Evolutionary conservation across 2,329 filamentous ascomycete genomes (phyloP), one percentile per base, ranked within the genome.

Genomic region (Ceratocystis destructans): DNA sequence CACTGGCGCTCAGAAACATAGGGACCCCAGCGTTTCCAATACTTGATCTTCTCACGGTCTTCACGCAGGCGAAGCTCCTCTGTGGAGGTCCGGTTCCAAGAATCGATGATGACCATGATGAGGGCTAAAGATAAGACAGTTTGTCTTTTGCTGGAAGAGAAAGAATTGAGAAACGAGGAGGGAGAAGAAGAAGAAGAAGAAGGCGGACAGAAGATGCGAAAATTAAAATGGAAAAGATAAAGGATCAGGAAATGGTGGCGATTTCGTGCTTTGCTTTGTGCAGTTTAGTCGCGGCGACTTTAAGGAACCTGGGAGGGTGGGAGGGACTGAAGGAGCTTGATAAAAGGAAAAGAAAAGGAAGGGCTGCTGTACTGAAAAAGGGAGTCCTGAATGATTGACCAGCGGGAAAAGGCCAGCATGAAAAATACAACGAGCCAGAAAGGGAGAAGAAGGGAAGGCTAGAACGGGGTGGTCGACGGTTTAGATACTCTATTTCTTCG

Each of bases 1-100:
- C 93, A 96, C 79, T 96, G 92, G 73, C 92, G 82, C 79, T 97
- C 93, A 66, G 92, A 86, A 71, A 96, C 87, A 73, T 96, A 97
- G 28, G 92, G 87, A 66, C 93, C 93, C 91, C 92, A 96, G 85
- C 88, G 90, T 84, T 97, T 97, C 93, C 93, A 97, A 79, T 97
- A 97, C 76, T 90, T 93, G 70, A 78, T 83, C 70, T 87, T 87
- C 70, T 93, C 84, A 68, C 86, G 84, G 76, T 97, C 93, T 73
- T 96, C 85, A 73, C 88, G 87, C 71, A 97, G 82, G 62, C 94
- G 87, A 76, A 88, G 88, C 80, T 97, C 93, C 78, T 97, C 93
- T 76, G 89, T 87, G 68, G 88, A 91, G 74, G 93, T 82, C 76
- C 90, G 92, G 74, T 94, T 89, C 77, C 94, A 85, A 73, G 87